phyloP scores from a whole-genome alignment of 2,329 filamentous ascomycete genomes.

The Fusarium sp. region DNA sequence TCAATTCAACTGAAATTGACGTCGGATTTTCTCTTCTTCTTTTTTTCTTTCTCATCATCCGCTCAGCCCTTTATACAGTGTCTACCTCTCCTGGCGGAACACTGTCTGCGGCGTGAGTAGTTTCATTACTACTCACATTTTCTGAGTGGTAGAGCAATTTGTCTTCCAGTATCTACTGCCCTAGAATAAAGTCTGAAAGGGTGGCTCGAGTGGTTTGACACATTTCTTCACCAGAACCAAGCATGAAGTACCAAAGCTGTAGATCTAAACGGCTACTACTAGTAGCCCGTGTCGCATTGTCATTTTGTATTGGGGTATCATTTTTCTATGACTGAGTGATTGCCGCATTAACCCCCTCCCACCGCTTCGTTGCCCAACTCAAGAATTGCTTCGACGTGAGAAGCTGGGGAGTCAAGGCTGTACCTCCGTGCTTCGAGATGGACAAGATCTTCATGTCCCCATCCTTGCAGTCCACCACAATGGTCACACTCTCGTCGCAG shows the following conservation, averaged over 20 bases:
- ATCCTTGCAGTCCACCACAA: slow-evolving; percentile 77
- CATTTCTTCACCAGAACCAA: slow-evolving; percentile 55
- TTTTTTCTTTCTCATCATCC: slow-evolving; percentile 44
- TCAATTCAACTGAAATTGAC: slow-evolving; percentile 5
- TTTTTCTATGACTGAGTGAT: slow-evolving; percentile 47
- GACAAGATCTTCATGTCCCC: slow-evolving; percentile 70
- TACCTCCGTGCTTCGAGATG: slow-evolving; percentile 88
- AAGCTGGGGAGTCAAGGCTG: slow-evolving; percentile 72
- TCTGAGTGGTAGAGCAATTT: slow-evolving; percentile 72
- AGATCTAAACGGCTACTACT: background rate
- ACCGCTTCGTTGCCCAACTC: slow-evolving; percentile 49
- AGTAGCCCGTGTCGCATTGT: slow-evolving; percentile 1
- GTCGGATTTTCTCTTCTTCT: slow-evolving; percentile 45
- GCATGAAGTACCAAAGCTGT: background rate
- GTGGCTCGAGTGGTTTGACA: slow-evolving; percentile 86
- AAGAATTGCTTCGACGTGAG: slow-evolving; percentile 73
- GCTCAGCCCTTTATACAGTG: slow-evolving; percentile 48
- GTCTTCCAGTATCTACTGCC: slow-evolving; percentile 89
- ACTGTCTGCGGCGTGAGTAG: slow-evolving; percentile 59
- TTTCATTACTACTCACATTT: slow-evolving; percentile 60
- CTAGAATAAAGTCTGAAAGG: slow-evolving; percentile 82
- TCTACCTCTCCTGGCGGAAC: slow-evolving; percentile 43
- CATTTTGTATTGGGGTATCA: slow-evolving; percentile 41
- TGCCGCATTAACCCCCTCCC: slow-evolving; percentile 51
- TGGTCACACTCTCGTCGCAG: slow-evolving; percentile 84